These are phyloP conservation scores for Candida methanosorbosa DNA, from an alignment of 805 yeast genomes.

Conservation along the genomic window DNA sequence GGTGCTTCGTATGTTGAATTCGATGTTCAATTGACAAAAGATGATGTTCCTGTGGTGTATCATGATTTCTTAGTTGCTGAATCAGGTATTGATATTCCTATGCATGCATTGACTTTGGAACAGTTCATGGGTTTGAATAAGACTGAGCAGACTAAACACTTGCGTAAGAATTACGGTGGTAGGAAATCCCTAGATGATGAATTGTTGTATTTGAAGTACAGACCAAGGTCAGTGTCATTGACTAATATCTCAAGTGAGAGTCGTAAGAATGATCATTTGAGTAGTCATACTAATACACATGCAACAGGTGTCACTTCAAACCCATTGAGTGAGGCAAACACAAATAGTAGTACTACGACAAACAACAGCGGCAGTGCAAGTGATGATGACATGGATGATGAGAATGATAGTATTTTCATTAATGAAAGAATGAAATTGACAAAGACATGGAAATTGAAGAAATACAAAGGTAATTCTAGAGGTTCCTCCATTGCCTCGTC, in stretches of 20 bases:
- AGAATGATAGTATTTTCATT: conserved; percentile 17
- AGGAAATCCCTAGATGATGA: conserved; percentile 21
- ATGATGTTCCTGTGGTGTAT: conserved; percentile 83
- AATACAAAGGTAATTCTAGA: conserved; percentile 87
- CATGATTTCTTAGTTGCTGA: conserved; percentile 94
- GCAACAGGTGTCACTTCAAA: not conserved
- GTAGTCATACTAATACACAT: not conserved
- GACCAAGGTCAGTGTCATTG: conserved; percentile 29
- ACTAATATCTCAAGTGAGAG: not conserved
- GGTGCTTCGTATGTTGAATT: conserved; percentile 97
- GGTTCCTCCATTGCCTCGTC: conserved; percentile 87
- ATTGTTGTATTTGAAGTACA: conserved; percentile 12
- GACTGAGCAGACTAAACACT: conserved; percentile 5
- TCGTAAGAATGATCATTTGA: conserved; percentile 1
- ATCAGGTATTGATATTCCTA: conserved; percentile 91
- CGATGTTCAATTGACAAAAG: conserved; percentile 93
- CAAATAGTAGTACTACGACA: conserved; percentile 4
- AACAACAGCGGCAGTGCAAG: no score
- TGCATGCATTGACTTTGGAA: conserved; percentile 85
- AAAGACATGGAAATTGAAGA: conserved; percentile 78
- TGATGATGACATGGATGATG: conserved; percentile 23
- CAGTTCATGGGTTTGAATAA: conserved; percentile 64
- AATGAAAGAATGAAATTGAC: conserved; percentile 73
- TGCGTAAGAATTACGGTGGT: conserved; percentile 3
- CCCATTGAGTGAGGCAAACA: conserved; percentile 16